Evolutionary conservation across 805 yeast species (phyloP), one percentile per base, ranked within the genome.

Genomic region (Sugiyamaella mastotermitis): DNA sequence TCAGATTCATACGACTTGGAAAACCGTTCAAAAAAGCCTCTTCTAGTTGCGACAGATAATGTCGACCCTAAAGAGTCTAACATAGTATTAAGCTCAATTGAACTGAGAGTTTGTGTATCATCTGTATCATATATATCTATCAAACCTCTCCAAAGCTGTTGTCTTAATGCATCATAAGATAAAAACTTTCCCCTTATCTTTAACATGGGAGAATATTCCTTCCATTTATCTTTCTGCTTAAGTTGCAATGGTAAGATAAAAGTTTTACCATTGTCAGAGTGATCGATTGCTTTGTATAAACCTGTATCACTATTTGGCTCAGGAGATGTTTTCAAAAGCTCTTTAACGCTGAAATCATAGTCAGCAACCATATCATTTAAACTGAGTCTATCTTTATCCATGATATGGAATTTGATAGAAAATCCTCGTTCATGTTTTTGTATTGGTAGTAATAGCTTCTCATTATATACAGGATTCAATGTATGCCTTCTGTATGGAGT

Each of bases 401-500:
- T 64, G 3, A 92, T 78, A 19, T 80, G 71, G 53, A 90, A 78
- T 37, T 74, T 72, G 34, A 92, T 62, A 36, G 80, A 73, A 55
- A 69, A 90, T 46, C 70, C 71, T 18, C 62, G 60, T 54, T 90
- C 97, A 44, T 71, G 72, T 3, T 76, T 69, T 24, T 74, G 65
- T 0, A 90, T 73, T 46, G 87, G 94, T 55, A 90, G 82, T 1
- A 90, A 80, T 15, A 88, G 60, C 47, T 80, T 65, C 57, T 88
- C 94, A 50, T 86, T 78, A 61, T 78, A 90, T 1, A 78, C 69
- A 0, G 98, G 98, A 38, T 80, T 79, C 36, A 85, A 59, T 1
- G 85, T 80, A 57, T 90, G 97, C 16, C 83, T 72, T 48, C 79
- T 72, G 78, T 87, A 81, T 8, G 87, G 78, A 0, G 97, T 87